phyloP scores from a whole-genome alignment of 108 stramenopile species.

The Pseudonitzschia multiseries region DNA sequence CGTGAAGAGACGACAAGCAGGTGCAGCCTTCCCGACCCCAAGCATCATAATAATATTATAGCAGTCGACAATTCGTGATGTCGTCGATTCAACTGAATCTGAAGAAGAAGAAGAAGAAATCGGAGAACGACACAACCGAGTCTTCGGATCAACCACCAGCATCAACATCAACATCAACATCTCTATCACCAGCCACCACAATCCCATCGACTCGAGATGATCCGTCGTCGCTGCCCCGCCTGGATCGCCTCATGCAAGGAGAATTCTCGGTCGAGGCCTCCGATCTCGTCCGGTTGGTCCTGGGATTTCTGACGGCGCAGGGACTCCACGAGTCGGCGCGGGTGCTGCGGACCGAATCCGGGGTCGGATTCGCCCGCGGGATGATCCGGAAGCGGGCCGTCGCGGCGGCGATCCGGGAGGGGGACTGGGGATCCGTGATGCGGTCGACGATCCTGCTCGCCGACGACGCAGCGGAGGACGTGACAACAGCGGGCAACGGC shows the following conservation, averaged over 20 bases:
- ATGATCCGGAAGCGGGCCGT: slow-evolving; percentile 5
- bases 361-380: slow-evolving; percentile 38
- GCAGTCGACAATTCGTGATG: not conserved
- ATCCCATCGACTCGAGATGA: not conserved
- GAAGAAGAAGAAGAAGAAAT: not conserved
- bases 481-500: not conserved
- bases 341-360: slow-evolving; percentile 59
- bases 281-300: slow-evolving; percentile 62
- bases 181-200: not conserved
- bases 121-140: not conserved
- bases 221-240: not conserved
- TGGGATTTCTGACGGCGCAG: slow-evolving; percentile 59
- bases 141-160: slow-evolving; percentile 1
- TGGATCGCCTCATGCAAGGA: slow-evolving; percentile 18
- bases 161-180: too few species aligned
- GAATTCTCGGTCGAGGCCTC: slow-evolving; percentile 50
- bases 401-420: slow-evolving; percentile 25
- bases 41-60: too few species aligned
- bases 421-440: slow-evolving; percentile 68
- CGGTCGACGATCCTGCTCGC: slow-evolving; percentile 39
- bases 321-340: slow-evolving; percentile 55
- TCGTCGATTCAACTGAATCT: slow-evolving; percentile 13
- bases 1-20: too few species aligned
- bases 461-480: slow-evolving; percentile 5
- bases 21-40: too few species aligned